Evolutionary conservation across 345 rosid species (phyloP).

Genomic region (Theobroma cacao): DNA sequence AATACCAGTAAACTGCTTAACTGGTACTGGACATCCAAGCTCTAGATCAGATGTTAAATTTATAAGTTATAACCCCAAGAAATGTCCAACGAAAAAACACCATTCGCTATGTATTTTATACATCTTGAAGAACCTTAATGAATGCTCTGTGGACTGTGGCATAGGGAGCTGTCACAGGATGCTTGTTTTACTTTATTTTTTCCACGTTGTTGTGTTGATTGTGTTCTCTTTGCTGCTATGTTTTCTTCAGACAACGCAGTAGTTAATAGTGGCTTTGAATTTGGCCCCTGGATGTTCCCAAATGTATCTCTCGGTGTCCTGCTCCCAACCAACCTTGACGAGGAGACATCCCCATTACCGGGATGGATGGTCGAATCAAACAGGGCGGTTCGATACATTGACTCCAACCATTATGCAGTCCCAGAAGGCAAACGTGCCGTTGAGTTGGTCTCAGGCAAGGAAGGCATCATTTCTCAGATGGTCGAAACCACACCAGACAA

Average conservation of each 20-base stretch:
- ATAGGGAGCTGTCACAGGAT: neutral
- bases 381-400: constrained; percentile 84
- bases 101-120: neutral
- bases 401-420: constrained; percentile 77
- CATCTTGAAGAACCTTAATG: neutral
- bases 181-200: neutral
- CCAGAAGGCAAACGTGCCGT: constrained; percentile 86
- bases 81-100: too few relatives aligned
- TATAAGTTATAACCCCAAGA: too few relatives aligned
- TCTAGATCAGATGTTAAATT: too few relatives aligned
- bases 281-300: constrained; percentile 92
- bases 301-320: constrained; percentile 85
- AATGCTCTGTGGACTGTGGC: neutral
- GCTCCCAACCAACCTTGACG: constrained; percentile 90
- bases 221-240: neutral
- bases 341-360: constrained; percentile 76
- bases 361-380: constrained; percentile 96
- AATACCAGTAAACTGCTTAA: too few relatives aligned
- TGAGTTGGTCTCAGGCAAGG: constrained; percentile 89
- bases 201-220: neutral
- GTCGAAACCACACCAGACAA: constrained; percentile 66
- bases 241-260: constrained; percentile 66
- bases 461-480: constrained; percentile 95
- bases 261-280: constrained; percentile 81
- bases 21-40: too few relatives aligned